Percentiles rank a stretch among this genome's conserved stretches.
phyloP scores from a whole-genome alignment of 768 basidiomycete genomes.

The Suillus subalutaceus region DNA sequence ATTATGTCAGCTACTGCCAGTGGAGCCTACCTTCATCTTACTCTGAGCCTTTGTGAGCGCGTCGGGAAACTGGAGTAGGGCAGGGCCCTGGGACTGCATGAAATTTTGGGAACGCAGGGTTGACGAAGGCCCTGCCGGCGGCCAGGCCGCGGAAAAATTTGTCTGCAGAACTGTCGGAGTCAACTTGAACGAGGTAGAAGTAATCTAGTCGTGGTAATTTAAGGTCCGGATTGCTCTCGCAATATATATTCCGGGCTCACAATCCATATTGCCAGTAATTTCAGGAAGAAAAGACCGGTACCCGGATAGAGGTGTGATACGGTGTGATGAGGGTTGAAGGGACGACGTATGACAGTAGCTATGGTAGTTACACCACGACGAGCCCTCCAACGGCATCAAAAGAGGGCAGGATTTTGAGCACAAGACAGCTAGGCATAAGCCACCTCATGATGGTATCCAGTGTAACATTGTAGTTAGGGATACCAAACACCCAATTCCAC shows the following conservation, averaged over 20 bases:
- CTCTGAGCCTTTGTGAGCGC: background rate
- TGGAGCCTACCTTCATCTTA: background rate
- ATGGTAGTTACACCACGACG: background rate
- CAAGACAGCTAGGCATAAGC: background rate
- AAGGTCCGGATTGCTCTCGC: background rate
- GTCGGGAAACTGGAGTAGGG: background rate
- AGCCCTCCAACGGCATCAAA: background rate
- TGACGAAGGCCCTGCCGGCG: background rate
- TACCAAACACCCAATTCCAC: conserved; percentile 37
- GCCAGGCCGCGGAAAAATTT: background rate
- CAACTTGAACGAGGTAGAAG: background rate
- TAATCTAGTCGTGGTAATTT: background rate
- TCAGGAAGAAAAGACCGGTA: background rate
- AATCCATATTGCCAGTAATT: background rate
- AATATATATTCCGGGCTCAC: background rate
- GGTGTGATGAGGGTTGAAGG: background rate
- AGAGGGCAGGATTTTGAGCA: background rate
- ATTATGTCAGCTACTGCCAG: background rate
- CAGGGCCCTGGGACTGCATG: background rate
- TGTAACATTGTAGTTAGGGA: conserved; percentile 31
- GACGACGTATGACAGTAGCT: background rate
- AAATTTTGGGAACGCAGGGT: too few relatives aligned
- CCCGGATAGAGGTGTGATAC: background rate
- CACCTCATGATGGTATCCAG: conserved; percentile 33
- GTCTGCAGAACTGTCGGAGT: background rate